Conservation (phyloP, 345 rosid species). For the Heritiera littoralis region DNA sequence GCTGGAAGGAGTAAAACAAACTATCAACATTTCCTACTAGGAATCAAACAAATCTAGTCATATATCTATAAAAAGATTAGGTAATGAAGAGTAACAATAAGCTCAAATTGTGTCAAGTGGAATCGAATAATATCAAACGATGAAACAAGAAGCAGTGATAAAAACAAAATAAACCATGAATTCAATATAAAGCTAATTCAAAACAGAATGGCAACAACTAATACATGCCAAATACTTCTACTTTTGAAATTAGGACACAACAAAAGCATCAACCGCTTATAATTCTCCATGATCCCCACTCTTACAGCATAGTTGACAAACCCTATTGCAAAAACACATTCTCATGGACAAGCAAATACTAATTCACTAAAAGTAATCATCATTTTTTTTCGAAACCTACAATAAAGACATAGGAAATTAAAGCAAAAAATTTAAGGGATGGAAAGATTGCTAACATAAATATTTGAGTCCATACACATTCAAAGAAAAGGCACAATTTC, state of each 20-base stretch:
- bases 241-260: neutral
- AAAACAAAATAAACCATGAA: neutral
- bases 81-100: neutral
- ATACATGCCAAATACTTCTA: neutral
- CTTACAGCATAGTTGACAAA: conserved; percentile 7
- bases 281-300: neutral
- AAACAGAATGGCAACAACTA: neutral
- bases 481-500: neutral
- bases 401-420: neutral
- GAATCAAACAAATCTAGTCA: neutral
- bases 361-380: neutral
- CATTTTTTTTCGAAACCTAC: neutral
- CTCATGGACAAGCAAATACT: neutral
- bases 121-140: neutral
- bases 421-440: neutral
- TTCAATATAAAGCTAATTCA: neutral
- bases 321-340: neutral
- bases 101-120: neutral
- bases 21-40: no score
- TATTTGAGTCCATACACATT: neutral
- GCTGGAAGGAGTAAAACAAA: neutral
- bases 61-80: neutral
- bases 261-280: neutral
- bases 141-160: neutral
- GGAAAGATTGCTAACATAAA: neutral